Percentiles rank a stretch among this genome's conserved stretches.
Evolutionary conservation across 495 filamentous ascomycete species (phyloP).

Genomic region (Penicillium verhagenii): DNA sequence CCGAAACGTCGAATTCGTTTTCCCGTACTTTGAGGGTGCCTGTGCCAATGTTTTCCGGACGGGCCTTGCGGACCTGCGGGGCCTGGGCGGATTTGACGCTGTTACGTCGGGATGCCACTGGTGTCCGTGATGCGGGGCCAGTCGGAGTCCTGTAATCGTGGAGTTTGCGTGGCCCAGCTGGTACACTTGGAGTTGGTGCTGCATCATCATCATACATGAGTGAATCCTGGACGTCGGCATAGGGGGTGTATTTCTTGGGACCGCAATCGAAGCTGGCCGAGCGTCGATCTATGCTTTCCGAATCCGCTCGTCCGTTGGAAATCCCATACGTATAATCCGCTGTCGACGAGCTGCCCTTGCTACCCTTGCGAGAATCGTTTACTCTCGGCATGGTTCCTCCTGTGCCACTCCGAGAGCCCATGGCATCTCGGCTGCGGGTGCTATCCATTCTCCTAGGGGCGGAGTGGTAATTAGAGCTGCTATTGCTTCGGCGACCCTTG

Average conservation of each 20-base stretch:
- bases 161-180: constrained; percentile 66
- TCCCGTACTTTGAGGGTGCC: constrained; percentile 32
- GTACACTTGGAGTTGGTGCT: constrained; percentile 85
- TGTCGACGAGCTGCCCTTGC: constrained; percentile 73
- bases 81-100: constrained; percentile 64
- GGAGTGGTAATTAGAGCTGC: constrained; percentile 71
- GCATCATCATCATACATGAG: constrained; percentile 61
- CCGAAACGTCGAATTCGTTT: constrained; percentile 23
- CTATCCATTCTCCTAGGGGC: constrained; percentile 64
- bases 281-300: constrained; percentile 53
- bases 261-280: constrained; percentile 80
- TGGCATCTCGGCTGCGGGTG: constrained; percentile 49
- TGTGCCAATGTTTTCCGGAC: constrained; percentile 42
- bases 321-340: constrained; percentile 57
- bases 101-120: constrained; percentile 51
- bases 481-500: constrained; percentile 72
- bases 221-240: constrained; percentile 30
- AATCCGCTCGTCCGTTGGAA: constrained; percentile 52
- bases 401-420: constrained; percentile 24
- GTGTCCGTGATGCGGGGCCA: constrained; percentile 46
- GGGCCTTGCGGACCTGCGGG: constrained; percentile 28
- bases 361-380: constrained; percentile 55
- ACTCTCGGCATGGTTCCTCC: constrained; percentile 28
- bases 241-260: constrained; percentile 32
- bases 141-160: constrained; percentile 40